Evolutionary conservation across 2,329 filamentous ascomycete genomes (phyloP), one percentile per base, ranked within the genome.

Genomic region (Didymella glomerata): DNA sequence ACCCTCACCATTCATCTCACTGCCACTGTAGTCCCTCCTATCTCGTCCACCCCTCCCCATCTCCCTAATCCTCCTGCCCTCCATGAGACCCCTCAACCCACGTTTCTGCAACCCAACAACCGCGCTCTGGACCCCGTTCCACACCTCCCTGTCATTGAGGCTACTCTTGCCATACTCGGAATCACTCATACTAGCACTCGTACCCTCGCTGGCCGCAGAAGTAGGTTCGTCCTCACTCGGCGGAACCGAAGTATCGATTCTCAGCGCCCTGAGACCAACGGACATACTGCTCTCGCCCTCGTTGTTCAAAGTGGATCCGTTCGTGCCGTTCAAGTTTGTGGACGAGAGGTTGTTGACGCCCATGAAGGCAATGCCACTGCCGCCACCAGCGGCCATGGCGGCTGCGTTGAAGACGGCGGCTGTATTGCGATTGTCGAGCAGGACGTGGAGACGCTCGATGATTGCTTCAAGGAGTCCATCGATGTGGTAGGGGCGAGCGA

Each of bases 331-430:
- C n/a, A 51, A 41, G 7, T 51, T 51, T 11, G 64, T 62, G 9
- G 58, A 55, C 5, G 67, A 65, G 0, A 70, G 61, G 24, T 71
- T 68, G 44, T 75, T 74, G 14, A 73, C 68, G 18, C 73, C 69
- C 22, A 71, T 70, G 69, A 87, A 91, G 52, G 90, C 88, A 27
- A 94, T 91, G 47, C 91, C 91, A 47, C 93, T 87, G 0, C 95
- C 95, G 25, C 95, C 93, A 11, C 95, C 95, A 1, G 95, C 95
- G 0, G 93, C 95, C 95, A 98, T 98, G 52, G 95, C 95, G 0
- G 94, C 95, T 0, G 95, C 95, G 66, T 99, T 99, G 82, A 99
- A 99, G 0, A 99, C 93, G 6, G 95, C 95, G 0, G 95, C 95
- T 0, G 95, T 94, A 67, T 98, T 99, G 46, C 94, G 86, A 47